Percentiles rank a stretch among this genome's conserved stretches.
phyloP scores from a whole-genome alignment of 352 stramenopile genomes.

The Blastocystis hominis region DNA sequence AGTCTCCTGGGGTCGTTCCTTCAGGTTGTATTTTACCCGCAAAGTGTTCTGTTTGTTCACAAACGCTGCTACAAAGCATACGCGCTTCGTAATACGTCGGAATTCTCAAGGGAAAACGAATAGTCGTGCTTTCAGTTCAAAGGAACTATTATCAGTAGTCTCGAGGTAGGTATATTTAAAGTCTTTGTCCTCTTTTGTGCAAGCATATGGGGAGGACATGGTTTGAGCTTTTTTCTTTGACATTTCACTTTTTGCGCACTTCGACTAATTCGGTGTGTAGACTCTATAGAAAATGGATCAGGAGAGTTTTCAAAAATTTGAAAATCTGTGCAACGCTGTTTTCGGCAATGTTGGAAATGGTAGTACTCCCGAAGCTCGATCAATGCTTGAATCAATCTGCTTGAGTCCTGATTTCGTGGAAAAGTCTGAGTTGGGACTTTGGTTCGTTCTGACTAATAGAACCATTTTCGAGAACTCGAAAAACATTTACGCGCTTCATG shows the following conservation, averaged over 20 bases:
- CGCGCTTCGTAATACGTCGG: too few species aligned
- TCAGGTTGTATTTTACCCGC: background rate
- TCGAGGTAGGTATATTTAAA: too few species aligned
- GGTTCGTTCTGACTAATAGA: background rate
- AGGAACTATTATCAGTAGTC: too few species aligned
- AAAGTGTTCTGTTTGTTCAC: background rate
- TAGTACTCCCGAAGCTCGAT: background rate
- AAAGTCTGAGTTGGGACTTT: slow-evolving; percentile 7
- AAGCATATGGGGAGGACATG: background rate
- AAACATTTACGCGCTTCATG: slow-evolving; percentile 48
- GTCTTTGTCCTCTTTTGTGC: too few species aligned
- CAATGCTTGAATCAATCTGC: slow-evolving; percentile 32
- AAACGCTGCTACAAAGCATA: background rate
- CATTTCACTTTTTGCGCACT: background rate
- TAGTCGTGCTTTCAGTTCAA: too few species aligned
- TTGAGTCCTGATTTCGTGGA: slow-evolving; percentile 38
- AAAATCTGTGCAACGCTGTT: slow-evolving; percentile 37
- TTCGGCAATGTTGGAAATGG: slow-evolving; percentile 41
- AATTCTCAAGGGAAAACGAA: too few species aligned
- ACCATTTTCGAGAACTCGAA: slow-evolving; percentile 52
- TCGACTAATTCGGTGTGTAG: background rate
- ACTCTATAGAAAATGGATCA: slow-evolving; percentile 6
- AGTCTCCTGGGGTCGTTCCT: background rate
- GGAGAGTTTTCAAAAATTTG: slow-evolving; percentile 48
- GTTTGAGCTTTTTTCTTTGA: background rate